Evolutionary conservation across 768 basidiomycete genomes (phyloP), one percentile per base, ranked within the genome.

Genomic region (Kwoniella bestiolae): DNA sequence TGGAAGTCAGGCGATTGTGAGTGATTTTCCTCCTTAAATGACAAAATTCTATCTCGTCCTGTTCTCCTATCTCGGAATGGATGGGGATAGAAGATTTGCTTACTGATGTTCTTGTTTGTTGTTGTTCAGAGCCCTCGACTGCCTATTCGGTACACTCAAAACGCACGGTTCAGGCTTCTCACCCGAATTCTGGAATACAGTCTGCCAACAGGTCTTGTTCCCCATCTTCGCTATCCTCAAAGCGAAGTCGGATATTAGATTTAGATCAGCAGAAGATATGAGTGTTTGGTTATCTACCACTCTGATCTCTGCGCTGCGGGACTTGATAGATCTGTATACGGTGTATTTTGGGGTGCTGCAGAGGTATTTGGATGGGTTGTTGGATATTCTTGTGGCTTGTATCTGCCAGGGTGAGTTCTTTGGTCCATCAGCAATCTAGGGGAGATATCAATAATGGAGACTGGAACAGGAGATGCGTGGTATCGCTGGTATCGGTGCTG

Each of bases 231-330:
- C 94, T 0, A 92, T 98, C 51, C 85, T 99, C 44, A 92, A 92
- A 74, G 94, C 92, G 16, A 91, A 88, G 71, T 90, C 93, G 82
- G 95, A 96, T 78, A 80, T 71, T 31, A 47, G 95, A 21, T 98
- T 97, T 83, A 91, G 86, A 79, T 94, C 93, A 4, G 93, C 96
- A 75, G 96, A 98, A 77, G 96, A 98, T 72, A 95, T 98, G 93
- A 96, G 93, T 73, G 94, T 99, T 28, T 99, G 96, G 96, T 82
- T 99, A 50, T 97, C 94, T 26, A 96, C 96, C 14, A 99, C 96
- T 2, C 94, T 99, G 91, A 96, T 98, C 55, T 94, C 97, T 78
- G 96, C 96, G 0, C 85, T 99, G 50, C 88, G 96, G 49, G 91
- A 97, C 81, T 85, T 98, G 67, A 91, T 99, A 64, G 92, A 95